Percentiles rank a stretch among this genome's conserved stretches.
Evolutionary conservation across 2,329 filamentous ascomycete species (phyloP).

Genomic region (Fusarium drepaniforme): DNA sequence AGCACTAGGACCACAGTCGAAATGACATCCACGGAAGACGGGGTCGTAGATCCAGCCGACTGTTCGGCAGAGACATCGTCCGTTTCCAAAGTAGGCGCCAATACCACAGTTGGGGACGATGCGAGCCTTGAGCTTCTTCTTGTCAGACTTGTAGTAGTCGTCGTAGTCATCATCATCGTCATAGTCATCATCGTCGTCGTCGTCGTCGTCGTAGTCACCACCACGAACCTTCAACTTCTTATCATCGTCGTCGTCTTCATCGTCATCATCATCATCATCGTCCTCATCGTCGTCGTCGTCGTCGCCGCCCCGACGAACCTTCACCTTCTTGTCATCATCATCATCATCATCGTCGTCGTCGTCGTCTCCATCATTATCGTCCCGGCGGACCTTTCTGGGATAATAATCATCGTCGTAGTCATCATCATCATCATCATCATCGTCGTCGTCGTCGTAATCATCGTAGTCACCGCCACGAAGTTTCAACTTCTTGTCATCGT

Average conservation of each 20-base stretch:
- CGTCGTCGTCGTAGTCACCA: neutral
- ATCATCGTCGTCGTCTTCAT: neutral
- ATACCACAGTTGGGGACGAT: neutral
- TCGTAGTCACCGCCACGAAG: neutral
- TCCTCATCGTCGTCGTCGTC: neutral
- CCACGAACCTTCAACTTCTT: neutral
- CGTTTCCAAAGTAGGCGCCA: neutral
- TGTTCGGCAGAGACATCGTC: neutral
- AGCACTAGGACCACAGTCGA: neutral
- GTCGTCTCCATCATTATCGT: neutral
- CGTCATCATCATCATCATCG: neutral
- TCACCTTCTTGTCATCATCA: neutral
- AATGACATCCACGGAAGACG: neutral
- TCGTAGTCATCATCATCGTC: neutral
- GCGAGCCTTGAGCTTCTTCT: neutral
- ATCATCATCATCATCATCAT: neutral
- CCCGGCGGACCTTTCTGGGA: neutral
- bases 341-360: neutral
- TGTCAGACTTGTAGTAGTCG: neutral
- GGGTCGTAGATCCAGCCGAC: neutral
- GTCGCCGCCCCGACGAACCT: neutral
- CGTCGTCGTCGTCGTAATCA: neutral
- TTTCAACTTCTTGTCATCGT: neutral
- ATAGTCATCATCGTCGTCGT: neutral
- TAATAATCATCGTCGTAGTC: neutral